Base-by-base conservation (phyloP, 2,329 filamentous ascomycete genomes). In the Bipolaris victoriae region DNA sequence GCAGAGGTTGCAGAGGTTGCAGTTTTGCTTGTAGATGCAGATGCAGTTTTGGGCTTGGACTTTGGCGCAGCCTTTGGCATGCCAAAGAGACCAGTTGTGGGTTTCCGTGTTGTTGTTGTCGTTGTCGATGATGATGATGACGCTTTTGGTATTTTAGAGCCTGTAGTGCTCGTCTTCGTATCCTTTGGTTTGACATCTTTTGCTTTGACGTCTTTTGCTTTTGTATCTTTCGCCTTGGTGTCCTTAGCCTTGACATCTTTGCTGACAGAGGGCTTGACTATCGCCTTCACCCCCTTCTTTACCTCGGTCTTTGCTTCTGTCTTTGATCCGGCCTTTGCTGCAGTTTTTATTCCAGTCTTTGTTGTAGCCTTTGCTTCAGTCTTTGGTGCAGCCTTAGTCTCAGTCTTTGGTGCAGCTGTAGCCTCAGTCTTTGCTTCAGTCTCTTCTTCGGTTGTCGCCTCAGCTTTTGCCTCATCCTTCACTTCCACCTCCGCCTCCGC, bases 61-160 rank as follows among this genome's bases (percentile, higher is more conserved):
- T 54, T 54, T 22, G 50, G 44, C 13, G 47, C 48, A 15, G 48
- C 24, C 45, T 57, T 57, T 33, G 51, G 35, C 1, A 50, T 24
- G 5, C 55, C 55, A 26, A 58, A 58, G 16, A 58, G 55, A n/a
- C 55, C 51, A 11, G 39, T 41, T 36, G 55, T 44, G 10, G 50
- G 45, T 39, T 58, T 58, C 29, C 55, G 41, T 13, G 52, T 56
- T 10, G 48, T 45, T 18, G 41, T 56, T 13, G 48, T 29, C 6
- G 26, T 31, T n/a, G 46, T 10, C 26, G 26, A 10, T 1, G 26
- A 29, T 5, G 26, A 29, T 10, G 26, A 29, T 29, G 26, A 49
- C 10, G 48, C 37, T 31, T 47, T 59, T 20, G 48, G 37, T 24
- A 46, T 20, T 43, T 55, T 55, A 3, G 51, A 47, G 22, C 49